Base-by-base conservation (phyloP, 768 basidiomycete genomes). In the Lentinula boryana region DNA sequence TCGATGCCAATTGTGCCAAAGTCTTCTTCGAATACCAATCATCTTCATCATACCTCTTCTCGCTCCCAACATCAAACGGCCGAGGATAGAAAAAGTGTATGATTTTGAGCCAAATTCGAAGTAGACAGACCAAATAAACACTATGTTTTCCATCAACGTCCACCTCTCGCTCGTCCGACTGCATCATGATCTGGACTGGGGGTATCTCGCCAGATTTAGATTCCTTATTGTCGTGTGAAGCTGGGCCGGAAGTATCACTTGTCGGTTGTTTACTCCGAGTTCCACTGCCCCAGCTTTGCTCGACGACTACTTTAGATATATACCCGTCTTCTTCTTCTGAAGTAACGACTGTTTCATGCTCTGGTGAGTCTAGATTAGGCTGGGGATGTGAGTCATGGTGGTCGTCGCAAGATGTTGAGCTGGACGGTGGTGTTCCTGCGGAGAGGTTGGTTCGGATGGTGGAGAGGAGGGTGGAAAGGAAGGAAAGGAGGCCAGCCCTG, bases 251-350 rank as follows among this genome's bases (percentile, higher is more conserved):
- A 57, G 74, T 66, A 41, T 75, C 68, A 43, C 76, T 76, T 50
- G 72, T 78, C 65, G 48, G 50, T n/a, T n/a, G 60, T 33, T 44
- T 74, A 74, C 60, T 72, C 1, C 55, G 55, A n/a, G 55, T 40
- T 71, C 62, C 78, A 76, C 48, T 78, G 75, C 23, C 68, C 81
- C 80, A 82, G 49, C 77, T 75, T 57, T 81, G 76, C 64, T 86
- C 84, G 18, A 86, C 84, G 53, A 86, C 77, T 48, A 86, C 77
- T 72, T 84, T 82, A 66, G 85, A 80, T 5, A 84, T 78, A 40
- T 71, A 73, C 33, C 76, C 77, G 5, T 49, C n/a, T 58, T 52
- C 44, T 52, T 60, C 66, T 9, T 65, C 68, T 4, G 46, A 41
- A 5, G 44, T 58, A 31, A 58, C 36, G 8, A 48, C 57, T 9